A percentile compares a stretch with the other conserved stretches of the same genome.
Evolutionary conservation across 2,329 filamentous ascomycete genomes (phyloP).

Genomic region (Juglanconis oblonga): DNA sequence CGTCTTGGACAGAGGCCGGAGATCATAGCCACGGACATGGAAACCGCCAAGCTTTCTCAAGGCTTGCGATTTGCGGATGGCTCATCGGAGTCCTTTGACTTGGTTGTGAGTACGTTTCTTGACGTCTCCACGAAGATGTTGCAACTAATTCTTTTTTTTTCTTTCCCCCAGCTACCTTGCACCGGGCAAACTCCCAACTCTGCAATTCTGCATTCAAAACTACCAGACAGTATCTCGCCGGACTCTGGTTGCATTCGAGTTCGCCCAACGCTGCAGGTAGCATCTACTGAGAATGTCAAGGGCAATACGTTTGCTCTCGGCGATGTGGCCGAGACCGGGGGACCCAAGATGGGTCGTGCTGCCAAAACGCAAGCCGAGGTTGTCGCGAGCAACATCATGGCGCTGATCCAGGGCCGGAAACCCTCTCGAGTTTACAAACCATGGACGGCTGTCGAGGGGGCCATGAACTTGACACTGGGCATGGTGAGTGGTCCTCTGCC

Average conservation of each 20-base stretch:
- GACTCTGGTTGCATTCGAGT: slow-evolving; percentile 49
- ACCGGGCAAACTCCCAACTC: slow-evolving; percentile 59
- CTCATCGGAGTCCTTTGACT: neutral
- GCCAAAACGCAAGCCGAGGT: slow-evolving; percentile 51
- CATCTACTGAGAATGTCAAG: slow-evolving; percentile 35
- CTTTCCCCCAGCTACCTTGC: slow-evolving; percentile 51
- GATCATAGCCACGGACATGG: slow-evolving; percentile 37
- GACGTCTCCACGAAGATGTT: slow-evolving; percentile 4
- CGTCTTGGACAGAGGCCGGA: slow-evolving; percentile 34
- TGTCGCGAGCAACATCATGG: slow-evolving; percentile 53
- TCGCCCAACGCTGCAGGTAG: slow-evolving; percentile 54
- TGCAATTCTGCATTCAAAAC: slow-evolving; percentile 40
- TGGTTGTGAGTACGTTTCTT: neutral
- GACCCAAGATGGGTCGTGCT: slow-evolving; percentile 51
- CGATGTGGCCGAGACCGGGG: slow-evolving; percentile 56
- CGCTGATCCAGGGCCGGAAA: slow-evolving; percentile 38
- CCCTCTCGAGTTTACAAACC: slow-evolving; percentile 38
- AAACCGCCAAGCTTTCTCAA: slow-evolving; percentile 46
- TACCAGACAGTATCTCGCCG: slow-evolving; percentile 40
- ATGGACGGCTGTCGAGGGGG: slow-evolving; percentile 42
- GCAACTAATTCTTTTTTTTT: neutral
- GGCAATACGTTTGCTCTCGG: slow-evolving; percentile 61
- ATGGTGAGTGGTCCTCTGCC: slow-evolving; percentile 36
- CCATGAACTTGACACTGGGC: slow-evolving; percentile 53
- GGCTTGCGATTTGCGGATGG: slow-evolving; percentile 34